Conservation (phyloP, 1,284 basidiomycete genomes). For the Porodaedalea pini region DNA sequence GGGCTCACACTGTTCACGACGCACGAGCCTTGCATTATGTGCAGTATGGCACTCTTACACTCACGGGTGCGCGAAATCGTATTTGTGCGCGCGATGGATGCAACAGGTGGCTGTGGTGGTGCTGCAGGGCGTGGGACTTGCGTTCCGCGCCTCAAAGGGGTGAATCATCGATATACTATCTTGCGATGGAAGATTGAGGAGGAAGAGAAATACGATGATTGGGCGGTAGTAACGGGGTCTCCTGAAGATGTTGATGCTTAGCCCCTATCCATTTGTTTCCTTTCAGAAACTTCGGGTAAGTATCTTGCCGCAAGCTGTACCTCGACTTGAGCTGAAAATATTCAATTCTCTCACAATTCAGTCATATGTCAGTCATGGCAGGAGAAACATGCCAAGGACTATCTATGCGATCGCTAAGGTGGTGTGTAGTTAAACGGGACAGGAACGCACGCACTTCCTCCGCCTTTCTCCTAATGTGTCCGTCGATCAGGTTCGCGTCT, state of each 20-base stretch:
- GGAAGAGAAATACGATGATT: conserved; percentile 6
- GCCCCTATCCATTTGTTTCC: background rate
- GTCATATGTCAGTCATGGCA: background rate
- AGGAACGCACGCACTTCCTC: background rate
- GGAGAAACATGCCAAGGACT: background rate
- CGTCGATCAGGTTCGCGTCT: background rate
- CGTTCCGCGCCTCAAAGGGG: conserved; percentile 69
- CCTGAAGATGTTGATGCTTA: conserved; percentile 15
- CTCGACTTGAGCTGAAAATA: background rate
- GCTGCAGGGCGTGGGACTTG: conserved; percentile 42
- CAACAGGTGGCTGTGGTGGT: conserved; percentile 75
- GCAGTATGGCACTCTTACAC: conserved; percentile 90
- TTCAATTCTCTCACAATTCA: background rate
- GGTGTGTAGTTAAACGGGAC: background rate
- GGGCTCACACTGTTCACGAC: conserved; percentile 79
- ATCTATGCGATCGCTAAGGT: background rate
- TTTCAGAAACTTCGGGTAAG: background rate
- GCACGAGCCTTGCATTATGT: conserved; percentile 96
- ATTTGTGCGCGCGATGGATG: conserved; percentile 66
- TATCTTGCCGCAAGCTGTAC: no score
- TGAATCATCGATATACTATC: conserved; percentile 83
- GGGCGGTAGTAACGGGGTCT: background rate
- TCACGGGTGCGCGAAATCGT: conserved; percentile 84
- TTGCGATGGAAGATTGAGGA: conserved; percentile 46
- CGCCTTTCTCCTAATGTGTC: background rate